Evolutionary conservation across 2,329 filamentous ascomycete genomes (phyloP), one percentile per base, ranked within the genome.

Genomic region (Xylaria digitata): DNA sequence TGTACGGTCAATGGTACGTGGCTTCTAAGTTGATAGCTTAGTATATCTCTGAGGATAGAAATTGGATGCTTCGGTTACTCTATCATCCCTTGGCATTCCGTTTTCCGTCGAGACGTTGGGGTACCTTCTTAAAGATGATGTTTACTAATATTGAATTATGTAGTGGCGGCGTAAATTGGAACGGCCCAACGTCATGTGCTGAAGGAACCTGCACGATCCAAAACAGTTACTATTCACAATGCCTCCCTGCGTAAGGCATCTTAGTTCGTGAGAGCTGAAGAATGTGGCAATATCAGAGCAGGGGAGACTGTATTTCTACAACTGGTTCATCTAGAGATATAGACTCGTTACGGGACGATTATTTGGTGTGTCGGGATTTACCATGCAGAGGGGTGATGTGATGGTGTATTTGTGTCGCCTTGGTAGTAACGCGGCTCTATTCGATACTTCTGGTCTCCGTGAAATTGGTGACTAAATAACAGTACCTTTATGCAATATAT

Each of bases 161-260:
- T 53, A 67, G 59, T 53, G 65, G 62, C 26, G 64, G 66, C 15
- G 43, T 42, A 19, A 26, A 42, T 54, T 72, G 60, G 69, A 66
- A 52, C 21, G 68, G 69, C 48, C 13, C 69, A 15, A 72, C 68
- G 17, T 66, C 63, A 32, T 73, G 71, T 57, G 69, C 69, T 13
- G 43, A 61, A 49, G 68, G 72, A 11, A 73, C 63, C 9, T 74
- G 72, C 57, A 71, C 45, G 6, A 7, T 30, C 26, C 49, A 40
- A 30, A 73, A 72, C 57, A 54, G 63, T 21, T 72, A 71, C 48
- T 73, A 73, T 58, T 71, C 61, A 3, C 69, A 72, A 59, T 72
- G 69, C 19, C 11, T 72, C 13, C 30, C 42, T 40, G n/a, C 13
- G 15, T 45, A 34, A 40, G 5, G 15, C 8, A 30, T n/a, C 3